Conservation (phyloP, 2,329 filamentous ascomycete species). For the Coniochaeta pulveracea region DNA sequence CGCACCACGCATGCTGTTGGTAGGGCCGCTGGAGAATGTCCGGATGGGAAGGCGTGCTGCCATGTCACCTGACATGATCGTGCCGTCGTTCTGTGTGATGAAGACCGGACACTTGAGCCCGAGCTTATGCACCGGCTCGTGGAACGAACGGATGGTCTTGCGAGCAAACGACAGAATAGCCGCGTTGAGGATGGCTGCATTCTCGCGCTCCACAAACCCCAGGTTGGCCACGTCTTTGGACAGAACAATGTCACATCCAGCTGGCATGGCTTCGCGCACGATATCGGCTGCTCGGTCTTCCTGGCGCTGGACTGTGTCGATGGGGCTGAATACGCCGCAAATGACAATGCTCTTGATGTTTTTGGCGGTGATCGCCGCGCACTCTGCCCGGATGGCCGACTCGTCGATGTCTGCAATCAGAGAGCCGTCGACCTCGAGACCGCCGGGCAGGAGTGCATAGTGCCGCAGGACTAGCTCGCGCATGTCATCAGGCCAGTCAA, state of each 20-base stretch:
- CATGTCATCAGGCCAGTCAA: constrained; percentile 41
- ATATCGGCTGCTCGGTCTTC: constrained; percentile 35
- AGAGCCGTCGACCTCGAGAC: constrained; percentile 38
- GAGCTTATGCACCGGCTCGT: constrained; percentile 35
- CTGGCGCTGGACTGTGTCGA: constrained; percentile 34
- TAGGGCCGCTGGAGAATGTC: constrained; percentile 52
- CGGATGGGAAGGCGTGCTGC: constrained; percentile 46
- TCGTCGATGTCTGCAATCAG: constrained; percentile 33
- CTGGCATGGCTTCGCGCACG: constrained; percentile 23
- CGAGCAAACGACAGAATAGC: constrained; percentile 47
- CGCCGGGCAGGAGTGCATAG: constrained; percentile 33
- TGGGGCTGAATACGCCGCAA: constrained; percentile 39
- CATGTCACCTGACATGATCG: constrained; percentile 39
- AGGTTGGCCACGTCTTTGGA: constrained; percentile 41
- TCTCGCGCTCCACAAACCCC: constrained; percentile 50
- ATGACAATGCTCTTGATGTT: constrained; percentile 36
- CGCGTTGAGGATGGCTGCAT: constrained; percentile 53
- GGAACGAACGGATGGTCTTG: constrained; percentile 44
- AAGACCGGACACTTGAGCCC: constrained; percentile 43
- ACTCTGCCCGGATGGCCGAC: constrained; percentile 26
- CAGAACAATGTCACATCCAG: constrained; percentile 32
- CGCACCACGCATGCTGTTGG: constrained; percentile 52
- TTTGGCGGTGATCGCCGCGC: constrained; percentile 23
- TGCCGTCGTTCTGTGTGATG: constrained; percentile 54
- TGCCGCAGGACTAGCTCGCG: constrained; percentile 33